phyloP scores from a whole-genome alignment of 2,329 filamentous ascomycete species.

The Tolypocladium nubicola region DNA sequence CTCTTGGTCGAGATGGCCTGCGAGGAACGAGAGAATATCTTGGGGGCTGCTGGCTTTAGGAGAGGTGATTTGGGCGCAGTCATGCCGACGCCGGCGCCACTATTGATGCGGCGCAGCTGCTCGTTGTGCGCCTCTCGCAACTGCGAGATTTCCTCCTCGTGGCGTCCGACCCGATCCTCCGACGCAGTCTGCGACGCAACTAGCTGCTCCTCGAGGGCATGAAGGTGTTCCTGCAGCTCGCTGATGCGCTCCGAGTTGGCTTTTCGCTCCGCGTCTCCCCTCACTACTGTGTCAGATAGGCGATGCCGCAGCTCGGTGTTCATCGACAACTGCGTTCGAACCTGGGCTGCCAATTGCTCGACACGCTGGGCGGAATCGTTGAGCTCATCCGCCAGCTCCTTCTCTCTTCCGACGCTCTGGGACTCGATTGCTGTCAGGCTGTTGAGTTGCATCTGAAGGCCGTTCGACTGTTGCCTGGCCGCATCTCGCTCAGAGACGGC shows the following conservation, averaged over 20 bases:
- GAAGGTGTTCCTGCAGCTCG: slow-evolving; percentile 70
- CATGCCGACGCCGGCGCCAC: slow-evolving; percentile 22
- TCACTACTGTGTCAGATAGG: slow-evolving; percentile 66
- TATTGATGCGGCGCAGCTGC: slow-evolving; percentile 66
- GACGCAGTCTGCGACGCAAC: slow-evolving; percentile 74
- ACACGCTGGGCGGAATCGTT: slow-evolving; percentile 65
- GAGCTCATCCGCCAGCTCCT: slow-evolving; percentile 57
- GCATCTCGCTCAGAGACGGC: slow-evolving; percentile 63
- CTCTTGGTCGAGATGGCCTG: slow-evolving; percentile 51
- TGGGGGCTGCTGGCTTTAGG: slow-evolving; percentile 22
- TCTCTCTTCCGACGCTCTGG: slow-evolving; percentile 47
- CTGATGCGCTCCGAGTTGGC: slow-evolving; percentile 74
- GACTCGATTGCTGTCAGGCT: slow-evolving; percentile 46
- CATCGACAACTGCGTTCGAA: slow-evolving; percentile 67
- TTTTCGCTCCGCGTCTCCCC: slow-evolving; percentile 76
- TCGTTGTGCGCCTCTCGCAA: slow-evolving; percentile 68
- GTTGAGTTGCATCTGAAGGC: slow-evolving; percentile 52
- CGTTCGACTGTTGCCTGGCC: slow-evolving; percentile 53
- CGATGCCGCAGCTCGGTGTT: slow-evolving; percentile 69
- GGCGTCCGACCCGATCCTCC: slow-evolving; percentile 70
- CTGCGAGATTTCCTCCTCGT: slow-evolving; percentile 73
- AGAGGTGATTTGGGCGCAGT: slow-evolving; percentile 20
- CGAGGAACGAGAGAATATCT: slow-evolving; percentile 22
- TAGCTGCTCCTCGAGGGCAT: slow-evolving; percentile 73
- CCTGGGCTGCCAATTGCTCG: slow-evolving; percentile 68